Conservation (phyloP, 1,284 basidiomycete species). For the Ganoderma resinaceum region DNA sequence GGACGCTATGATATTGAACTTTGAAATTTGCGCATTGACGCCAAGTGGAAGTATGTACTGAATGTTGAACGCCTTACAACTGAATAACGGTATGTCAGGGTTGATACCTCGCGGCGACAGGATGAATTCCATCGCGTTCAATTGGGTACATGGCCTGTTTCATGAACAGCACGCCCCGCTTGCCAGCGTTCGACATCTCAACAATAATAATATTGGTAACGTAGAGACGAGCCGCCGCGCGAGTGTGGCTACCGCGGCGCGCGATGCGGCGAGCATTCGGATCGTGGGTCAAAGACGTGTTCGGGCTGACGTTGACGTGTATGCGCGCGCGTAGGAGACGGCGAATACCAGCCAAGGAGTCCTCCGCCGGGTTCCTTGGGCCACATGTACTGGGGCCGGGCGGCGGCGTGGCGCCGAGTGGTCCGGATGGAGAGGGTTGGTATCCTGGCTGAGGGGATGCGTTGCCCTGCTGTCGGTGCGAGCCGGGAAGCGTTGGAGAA, state of each 20-base stretch:
- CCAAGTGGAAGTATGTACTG: not conserved
- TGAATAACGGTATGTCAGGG: not conserved
- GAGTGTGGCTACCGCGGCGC: not conserved
- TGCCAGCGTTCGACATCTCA: not conserved
- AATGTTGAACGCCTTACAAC: not conserved
- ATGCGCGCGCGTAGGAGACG: not conserved
- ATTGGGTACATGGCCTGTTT: not conserved
- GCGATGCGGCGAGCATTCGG: not conserved
- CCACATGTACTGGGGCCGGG: not conserved
- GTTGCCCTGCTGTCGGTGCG: not conserved
- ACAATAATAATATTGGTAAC: not conserved
- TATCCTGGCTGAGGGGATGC: not conserved
- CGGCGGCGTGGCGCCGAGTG: not conserved
- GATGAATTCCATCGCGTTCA: not conserved
- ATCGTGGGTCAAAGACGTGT: not conserved
- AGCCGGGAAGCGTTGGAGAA: not conserved
- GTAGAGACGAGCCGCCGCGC: not conserved
- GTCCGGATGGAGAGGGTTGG: not conserved
- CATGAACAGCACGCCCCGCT: not conserved
- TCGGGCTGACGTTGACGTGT: not conserved
- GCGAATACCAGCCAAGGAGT: not conserved
- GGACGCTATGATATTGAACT: not conserved
- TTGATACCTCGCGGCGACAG: not conserved
- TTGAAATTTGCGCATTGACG: not conserved
- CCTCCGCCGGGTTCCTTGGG: not conserved